Evolutionary conservation across 176 grass and related monocot genomes (phyloP), one percentile per base, ranked within the genome.

Genomic region (Coix lacrymajobi): DNA sequence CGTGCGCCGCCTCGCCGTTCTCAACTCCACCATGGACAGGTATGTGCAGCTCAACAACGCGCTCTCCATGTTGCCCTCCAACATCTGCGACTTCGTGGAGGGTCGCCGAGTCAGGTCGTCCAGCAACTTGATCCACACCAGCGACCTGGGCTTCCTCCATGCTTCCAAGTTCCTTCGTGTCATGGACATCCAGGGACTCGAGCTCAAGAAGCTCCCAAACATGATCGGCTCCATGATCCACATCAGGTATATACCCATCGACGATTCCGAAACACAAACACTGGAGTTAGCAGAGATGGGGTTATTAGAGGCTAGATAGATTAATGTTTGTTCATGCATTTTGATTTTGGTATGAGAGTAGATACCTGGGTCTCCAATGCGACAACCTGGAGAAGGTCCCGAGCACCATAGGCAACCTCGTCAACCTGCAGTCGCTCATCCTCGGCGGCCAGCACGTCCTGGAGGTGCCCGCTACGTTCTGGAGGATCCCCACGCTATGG

Each of bases 341-440:
- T n/a, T n/a, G n/a, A n/a, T n/a, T n/a, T n/a, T n/a, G n/a, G n/a
- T n/a, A n/a, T 43, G 67, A 22, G 79, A 62, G 1, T 57, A 83
- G 81, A 39, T 85, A 87, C 85, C 40, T 91, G 7, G 80, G 84
- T 8, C 76, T 91, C 2, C 80, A 73, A 3, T 84, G 79, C 26
- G 52, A 43, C 14, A n/a, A 41, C 4, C 39, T 91, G 69, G 73
- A 88, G 68, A 79, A 71, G 62, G 68, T 91, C 10, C 89, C 89
- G 11, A 66, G 3, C 71, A 81, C 64, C 40, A 71, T 92, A 5
- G 66, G 71, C 62, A 92, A 78, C 43, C 90, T 92, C n/a, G 77
- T 78, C n/a, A 92, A 92, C 79, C 85, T 92, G 56, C 90, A 92
- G 61, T 88, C 90, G 5, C 81, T 92, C 7, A 84, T 88, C 64